A percentile compares a stretch with the other conserved stretches of the same genome.
phyloP scores from a whole-genome alignment of 2,329 filamentous ascomycete species.

The Aureobasidium mangrovei region DNA sequence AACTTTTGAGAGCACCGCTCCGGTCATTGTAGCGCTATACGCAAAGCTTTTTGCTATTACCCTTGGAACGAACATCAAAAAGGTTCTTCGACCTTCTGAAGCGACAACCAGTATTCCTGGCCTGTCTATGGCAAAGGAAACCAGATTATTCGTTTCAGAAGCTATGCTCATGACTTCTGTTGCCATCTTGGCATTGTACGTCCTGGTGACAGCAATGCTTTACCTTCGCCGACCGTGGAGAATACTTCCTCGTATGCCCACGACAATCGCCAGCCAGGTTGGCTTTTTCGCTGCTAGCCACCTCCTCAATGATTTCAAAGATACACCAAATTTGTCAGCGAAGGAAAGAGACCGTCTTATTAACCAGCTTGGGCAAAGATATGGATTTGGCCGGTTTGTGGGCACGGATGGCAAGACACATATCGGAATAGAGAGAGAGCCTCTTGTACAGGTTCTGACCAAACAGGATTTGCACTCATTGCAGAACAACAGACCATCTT shows the following conservation, averaged over 20 bases:
- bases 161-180: slow-evolving; percentile 40
- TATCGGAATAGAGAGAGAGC: slow-evolving; percentile 44
- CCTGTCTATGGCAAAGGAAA: slow-evolving; percentile 22
- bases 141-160: slow-evolving; percentile 41
- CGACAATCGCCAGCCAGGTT: slow-evolving; percentile 40
- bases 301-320: slow-evolving; percentile 31
- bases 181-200: slow-evolving; percentile 36
- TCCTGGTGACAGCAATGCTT: slow-evolving; percentile 34
- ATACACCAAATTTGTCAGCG: slow-evolving; percentile 19
- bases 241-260: slow-evolving; percentile 45
- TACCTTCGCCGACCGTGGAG: slow-evolving; percentile 36
- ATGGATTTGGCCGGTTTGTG: slow-evolving; percentile 44
- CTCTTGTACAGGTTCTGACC: slow-evolving; percentile 23
- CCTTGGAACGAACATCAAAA: slow-evolving; percentile 34
- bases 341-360: slow-evolving; percentile 20
- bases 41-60: slow-evolving; percentile 35
- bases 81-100: slow-evolving; percentile 27
- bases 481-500: not conserved
- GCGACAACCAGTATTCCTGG: slow-evolving; percentile 14
- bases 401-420: slow-evolving; percentile 41
- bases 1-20: slow-evolving; percentile 21
- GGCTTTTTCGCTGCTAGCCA: slow-evolving; percentile 42
- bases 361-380: slow-evolving; percentile 20
- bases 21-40: slow-evolving; percentile 27
- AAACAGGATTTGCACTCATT: not conserved